Evolutionary conservation across 164 flowering plant species (phyloP).

Genomic region (Vitis rotundifolia): DNA sequence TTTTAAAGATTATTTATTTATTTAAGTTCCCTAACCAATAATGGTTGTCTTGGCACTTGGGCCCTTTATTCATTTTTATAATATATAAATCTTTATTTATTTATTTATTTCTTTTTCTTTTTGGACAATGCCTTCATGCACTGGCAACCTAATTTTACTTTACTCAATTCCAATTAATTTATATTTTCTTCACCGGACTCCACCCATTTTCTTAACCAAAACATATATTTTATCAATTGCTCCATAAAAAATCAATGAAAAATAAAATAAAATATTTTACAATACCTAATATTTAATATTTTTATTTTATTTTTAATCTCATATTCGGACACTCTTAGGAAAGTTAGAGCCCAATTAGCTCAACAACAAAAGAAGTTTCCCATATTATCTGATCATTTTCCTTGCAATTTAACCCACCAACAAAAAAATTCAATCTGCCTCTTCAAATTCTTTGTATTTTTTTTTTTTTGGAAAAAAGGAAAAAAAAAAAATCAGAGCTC

Average conservation of each 20-base stretch:
- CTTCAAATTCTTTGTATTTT: background rate
- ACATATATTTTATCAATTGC: slow-evolving; percentile 34
- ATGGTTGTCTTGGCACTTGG: no score
- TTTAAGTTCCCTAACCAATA: no score
- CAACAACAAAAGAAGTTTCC: slow-evolving; percentile 15
- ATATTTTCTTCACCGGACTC: slow-evolving; percentile 46
- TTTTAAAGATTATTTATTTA: no score
- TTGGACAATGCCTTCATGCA: slow-evolving; percentile 24
- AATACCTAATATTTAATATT: slow-evolving; percentile 1
- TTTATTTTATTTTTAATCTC: slow-evolving; percentile 17
- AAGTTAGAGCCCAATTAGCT: slow-evolving; percentile 29
- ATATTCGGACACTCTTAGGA: slow-evolving; percentile 24
- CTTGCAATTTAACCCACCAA: background rate
- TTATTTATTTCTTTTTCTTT: no score
- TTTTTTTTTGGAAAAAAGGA: slow-evolving; percentile 2
- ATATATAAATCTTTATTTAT: no score
- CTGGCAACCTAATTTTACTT: slow-evolving; percentile 60
- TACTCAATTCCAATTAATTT: slow-evolving; percentile 36
- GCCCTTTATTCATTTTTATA: no score
- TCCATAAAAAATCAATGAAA: background rate
- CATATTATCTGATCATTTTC: slow-evolving; percentile 16
- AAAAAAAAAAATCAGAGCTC: background rate
- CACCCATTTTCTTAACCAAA: slow-evolving; percentile 59
- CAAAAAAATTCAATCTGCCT: slow-evolving; percentile 3
- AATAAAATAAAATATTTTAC: background rate